These are phyloP conservation scores for Pichia occidentalis DNA, from an alignment of 805 yeast species.

Conservation along the genomic window DNA sequence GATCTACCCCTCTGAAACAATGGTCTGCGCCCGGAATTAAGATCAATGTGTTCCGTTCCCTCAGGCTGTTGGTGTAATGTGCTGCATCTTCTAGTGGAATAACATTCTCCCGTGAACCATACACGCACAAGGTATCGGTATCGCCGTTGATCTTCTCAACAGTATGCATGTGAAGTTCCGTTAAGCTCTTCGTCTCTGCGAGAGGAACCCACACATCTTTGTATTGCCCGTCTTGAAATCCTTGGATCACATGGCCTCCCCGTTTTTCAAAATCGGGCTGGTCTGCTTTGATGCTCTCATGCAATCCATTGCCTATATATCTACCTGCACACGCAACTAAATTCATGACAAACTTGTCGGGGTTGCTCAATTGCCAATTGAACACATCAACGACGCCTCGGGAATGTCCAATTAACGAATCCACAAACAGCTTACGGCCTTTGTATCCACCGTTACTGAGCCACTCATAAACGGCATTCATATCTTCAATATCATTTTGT, in stretches of 20 bases:
- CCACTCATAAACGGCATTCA: slow-evolving; percentile 40
- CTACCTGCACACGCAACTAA: slow-evolving; percentile 72
- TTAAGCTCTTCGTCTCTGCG: slow-evolving; percentile 46
- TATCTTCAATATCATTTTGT: slow-evolving; percentile 61
- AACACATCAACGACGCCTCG: slow-evolving; percentile 75
- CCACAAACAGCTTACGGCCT: slow-evolving; percentile 39
- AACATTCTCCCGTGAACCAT: slow-evolving; percentile 62
- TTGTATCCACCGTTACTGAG: slow-evolving; percentile 23
- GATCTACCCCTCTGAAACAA: slow-evolving; percentile 56
- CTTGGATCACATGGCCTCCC: slow-evolving; percentile 36
- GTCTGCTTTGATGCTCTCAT: slow-evolving; percentile 30
- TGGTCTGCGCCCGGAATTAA: slow-evolving; percentile 72
- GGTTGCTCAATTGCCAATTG: slow-evolving; percentile 49
- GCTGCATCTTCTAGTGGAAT: slow-evolving; percentile 62
- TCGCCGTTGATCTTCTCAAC: slow-evolving; percentile 35
- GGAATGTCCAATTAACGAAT: slow-evolving; percentile 68
- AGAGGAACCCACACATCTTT: slow-evolving; percentile 36
- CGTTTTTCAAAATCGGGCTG: slow-evolving; percentile 35
- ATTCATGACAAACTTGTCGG: slow-evolving; percentile 42
- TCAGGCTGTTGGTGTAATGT: slow-evolving; percentile 49
- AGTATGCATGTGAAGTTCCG: slow-evolving; percentile 38
- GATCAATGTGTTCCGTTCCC: slow-evolving; percentile 49
- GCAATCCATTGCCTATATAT: slow-evolving; percentile 44
- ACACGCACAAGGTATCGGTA: slow-evolving; percentile 49
- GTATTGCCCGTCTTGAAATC: slow-evolving; percentile 47